These are phyloP conservation scores for Vitis hybrid DNA, from an alignment of 177 flowering plant species.

Conservation along the genomic window DNA sequence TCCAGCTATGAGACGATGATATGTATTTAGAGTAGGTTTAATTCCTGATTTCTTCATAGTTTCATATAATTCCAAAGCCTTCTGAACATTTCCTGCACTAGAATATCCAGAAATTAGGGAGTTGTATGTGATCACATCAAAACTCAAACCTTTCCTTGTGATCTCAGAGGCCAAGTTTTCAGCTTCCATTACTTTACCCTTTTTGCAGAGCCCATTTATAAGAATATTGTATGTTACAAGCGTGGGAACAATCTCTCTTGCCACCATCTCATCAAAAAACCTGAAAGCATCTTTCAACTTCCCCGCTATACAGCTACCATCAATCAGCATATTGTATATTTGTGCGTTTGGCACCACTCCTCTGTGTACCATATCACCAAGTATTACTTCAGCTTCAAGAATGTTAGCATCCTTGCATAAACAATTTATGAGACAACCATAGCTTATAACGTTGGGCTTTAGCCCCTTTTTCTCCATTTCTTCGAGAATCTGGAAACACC, in stretches of 20 bases:
- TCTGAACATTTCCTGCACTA: constrained; percentile 32
- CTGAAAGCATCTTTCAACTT: constrained; percentile 46
- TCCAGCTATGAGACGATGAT: constrained; percentile 46
- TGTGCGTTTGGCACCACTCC: constrained; percentile 52
- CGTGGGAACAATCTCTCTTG: constrained; percentile 38
- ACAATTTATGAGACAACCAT: constrained; percentile 65
- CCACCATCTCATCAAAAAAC: constrained; percentile 47
- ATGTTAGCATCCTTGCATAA: constrained; percentile 63
- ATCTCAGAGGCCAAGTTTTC: constrained; percentile 46
- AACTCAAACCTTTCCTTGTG: constrained; percentile 39
- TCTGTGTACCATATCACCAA: constrained; percentile 49
- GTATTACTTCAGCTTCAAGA: constrained; percentile 59
- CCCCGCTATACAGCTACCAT: constrained; percentile 52
- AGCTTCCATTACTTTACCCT: constrained; percentile 40
- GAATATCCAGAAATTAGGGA: constrained; percentile 65
- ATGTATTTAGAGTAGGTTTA: constrained; percentile 58
- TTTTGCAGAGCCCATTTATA: constrained; percentile 46
- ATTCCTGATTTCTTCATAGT: constrained; percentile 48
- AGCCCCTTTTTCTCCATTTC: constrained; percentile 58
- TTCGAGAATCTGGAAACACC: constrained; percentile 65
- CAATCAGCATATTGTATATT: constrained; percentile 70
- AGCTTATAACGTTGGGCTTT: constrained; percentile 63
- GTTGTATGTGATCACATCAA: constrained; percentile 77
- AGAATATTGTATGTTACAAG: constrained; percentile 59
- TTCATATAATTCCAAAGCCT: constrained; percentile 52